Base-by-base conservation (phyloP, 1,284 basidiomycete species). In the Heterobasidion irregulare region DNA sequence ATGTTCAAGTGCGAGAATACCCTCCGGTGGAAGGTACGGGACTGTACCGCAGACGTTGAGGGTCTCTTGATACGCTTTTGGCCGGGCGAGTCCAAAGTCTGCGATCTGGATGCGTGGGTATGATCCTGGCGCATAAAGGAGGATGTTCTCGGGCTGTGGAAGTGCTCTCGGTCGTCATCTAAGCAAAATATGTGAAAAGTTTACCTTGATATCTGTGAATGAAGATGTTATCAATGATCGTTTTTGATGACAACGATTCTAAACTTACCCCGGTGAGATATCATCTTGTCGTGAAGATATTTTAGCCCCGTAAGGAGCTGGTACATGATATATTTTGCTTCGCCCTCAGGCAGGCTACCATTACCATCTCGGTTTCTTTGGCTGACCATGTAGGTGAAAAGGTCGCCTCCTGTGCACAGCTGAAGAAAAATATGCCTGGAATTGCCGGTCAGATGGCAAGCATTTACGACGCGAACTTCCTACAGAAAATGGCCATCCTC, bases 21-120 rank as follows among this genome's bases (percentile, higher is more conserved):
- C 88, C 69, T 92, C 90, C 0, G 90, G 90, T 13, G 90, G 88
- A n/a, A 93, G 74, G 67, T 93, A 93, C 2, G 85, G 84, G 33
- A 92, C 79, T 0, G 90, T 93, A 8, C 91, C 89, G 61, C 84
- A 89, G 43, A 90, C 87, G 61, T 86, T 89, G 62, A 89, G 76
- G 0, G 87, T 89, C 63, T 84, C 82, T 71, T 90, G 84, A 62
- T 84, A 82, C 2, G 88, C 82, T 61, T 81, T 82, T n/a, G 81
- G 79, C n/a, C 87, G 80, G 9, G 91, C 89, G 18, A 92, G 80
- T 6, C 92, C 92, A 65, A 94, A 93, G 68, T 94, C 92, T 15
- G 87, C 90, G 44, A 94, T 85, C 56, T 90, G 76, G 46, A 93
- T 81, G 45, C 85, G 84, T 49, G 92, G 92, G 65, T 89, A 94